Evolutionary conservation across 805 yeast genomes (phyloP), one percentile per base, ranked within the genome.

Genomic region (Starmerella bombicola): DNA sequence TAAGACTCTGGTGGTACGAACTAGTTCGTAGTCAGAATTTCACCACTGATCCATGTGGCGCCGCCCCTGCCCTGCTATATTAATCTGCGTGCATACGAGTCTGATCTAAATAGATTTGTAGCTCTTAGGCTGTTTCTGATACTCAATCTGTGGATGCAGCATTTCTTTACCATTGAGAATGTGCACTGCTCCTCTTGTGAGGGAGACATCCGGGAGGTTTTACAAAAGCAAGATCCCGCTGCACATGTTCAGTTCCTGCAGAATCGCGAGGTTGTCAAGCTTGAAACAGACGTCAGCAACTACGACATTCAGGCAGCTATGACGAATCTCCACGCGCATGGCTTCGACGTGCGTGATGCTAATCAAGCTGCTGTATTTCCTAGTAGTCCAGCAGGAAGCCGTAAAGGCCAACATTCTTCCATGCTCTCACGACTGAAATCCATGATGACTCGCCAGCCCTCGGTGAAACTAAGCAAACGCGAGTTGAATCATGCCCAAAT

Each of bases 141-240:
- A n/a, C n/a, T n/a, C n/a, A n/a, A n/a, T n/a, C n/a, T n/a, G n/a
- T n/a, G n/a, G 28, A 13, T 24, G 28, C 28, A 13, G 13, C 45
- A 49, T 30, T 40, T 45, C n/a, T 41, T 57, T 18, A 36, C 21
- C 10, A 37, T 74, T 29, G 62, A 59, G 3, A 75, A 76, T 46
- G 62, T 75, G 29, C 80, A 75, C 52, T 76, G 81, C 51, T 60
- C 59, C 3, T 69, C 68, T 29, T 76, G 81, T 51, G 70, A 66
- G 44, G 47, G 47, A 3, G 55, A 65, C 10, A 61, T 75, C 17
- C 47, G 49, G 15, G 40, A 48, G 5, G 44, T 57, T 1, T 42
- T 71, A 12, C 35, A 57, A 3, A 49, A 54, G 34, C 49, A 50
- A 34, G 50, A 53, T 30, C 39, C 50, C 4, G 22, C 42, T 17